These are phyloP conservation scores for Neonectria ditissima DNA, from an alignment of 2,329 filamentous ascomycete species.

Conservation along the genomic window DNA sequence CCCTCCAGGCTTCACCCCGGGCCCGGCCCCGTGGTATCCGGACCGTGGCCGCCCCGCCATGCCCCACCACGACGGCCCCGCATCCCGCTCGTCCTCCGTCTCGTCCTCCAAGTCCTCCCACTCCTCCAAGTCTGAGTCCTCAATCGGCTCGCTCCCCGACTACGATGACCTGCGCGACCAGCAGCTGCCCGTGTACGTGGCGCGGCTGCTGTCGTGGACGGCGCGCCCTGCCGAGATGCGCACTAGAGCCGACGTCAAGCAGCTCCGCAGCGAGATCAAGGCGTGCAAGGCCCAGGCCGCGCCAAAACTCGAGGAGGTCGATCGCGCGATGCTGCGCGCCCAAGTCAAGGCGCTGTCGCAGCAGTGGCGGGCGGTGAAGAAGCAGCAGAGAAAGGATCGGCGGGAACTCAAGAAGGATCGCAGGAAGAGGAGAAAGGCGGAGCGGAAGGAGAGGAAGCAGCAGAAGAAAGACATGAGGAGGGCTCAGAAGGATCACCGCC, in stretches of 20 bases:
- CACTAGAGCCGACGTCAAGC: constrained; percentile 58
- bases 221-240: constrained; percentile 61
- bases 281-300: constrained; percentile 45
- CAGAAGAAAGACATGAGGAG: constrained; percentile 47
- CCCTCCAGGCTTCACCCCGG: constrained; percentile 21
- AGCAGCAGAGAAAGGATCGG: constrained; percentile 45
- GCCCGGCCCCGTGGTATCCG: constrained; percentile 11
- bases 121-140: constrained; percentile 53
- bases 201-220: constrained; percentile 62
- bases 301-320: constrained; percentile 11
- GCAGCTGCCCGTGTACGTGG: constrained; percentile 61
- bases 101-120: constrained; percentile 52
- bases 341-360: constrained; percentile 59
- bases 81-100: constrained; percentile 51
- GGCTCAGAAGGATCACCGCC: constrained; percentile 47
- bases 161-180: constrained; percentile 62
- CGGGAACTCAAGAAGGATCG: constrained; percentile 49
- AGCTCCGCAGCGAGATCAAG: constrained; percentile 59
- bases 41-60: constrained; percentile 29
- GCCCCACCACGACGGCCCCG: constrained; percentile 29
- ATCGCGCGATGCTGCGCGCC: constrained; percentile 53
- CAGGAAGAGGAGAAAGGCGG: constrained; percentile 45
- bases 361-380: constrained; percentile 54
- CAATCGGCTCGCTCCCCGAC: constrained; percentile 66
- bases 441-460: constrained; percentile 50